These are phyloP conservation scores for Leonotis leonurus DNA, from an alignment of 257 asterid genomes.

Conservation along the genomic window DNA sequence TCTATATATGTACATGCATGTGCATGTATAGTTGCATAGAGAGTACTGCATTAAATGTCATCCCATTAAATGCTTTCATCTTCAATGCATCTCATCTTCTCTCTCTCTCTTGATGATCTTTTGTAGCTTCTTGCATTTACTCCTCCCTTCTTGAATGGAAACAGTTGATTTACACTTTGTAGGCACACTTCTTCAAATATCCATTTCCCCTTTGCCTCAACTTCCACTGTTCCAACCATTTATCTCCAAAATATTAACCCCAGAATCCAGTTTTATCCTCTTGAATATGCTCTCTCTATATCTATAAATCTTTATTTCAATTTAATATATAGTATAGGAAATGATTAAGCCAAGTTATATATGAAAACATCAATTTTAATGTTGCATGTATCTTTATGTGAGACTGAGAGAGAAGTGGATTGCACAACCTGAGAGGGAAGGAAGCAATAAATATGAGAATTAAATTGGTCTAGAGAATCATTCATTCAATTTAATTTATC, in stretches of 20 bases:
- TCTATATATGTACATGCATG: constrained; percentile 10
- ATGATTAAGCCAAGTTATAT: not conserved
- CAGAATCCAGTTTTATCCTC: not conserved
- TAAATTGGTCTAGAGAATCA: constrained; percentile 10
- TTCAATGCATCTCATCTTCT: constrained; percentile 19
- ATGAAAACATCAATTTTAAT: not conserved
- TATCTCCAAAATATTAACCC: not conserved
- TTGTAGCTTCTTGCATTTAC: constrained; percentile 33
- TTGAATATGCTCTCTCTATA: not conserved
- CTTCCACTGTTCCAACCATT: constrained; percentile 2
- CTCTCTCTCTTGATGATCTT: no score
- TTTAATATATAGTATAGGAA: not conserved
- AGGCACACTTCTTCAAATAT: constrained; percentile 12
- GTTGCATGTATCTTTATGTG: no score
- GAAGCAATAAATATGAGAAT: constrained; percentile 42
- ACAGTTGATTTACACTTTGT: not conserved
- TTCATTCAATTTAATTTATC: constrained; percentile 45
- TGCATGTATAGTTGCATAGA: constrained; percentile 16
- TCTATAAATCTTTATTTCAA: not conserved
- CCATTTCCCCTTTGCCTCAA: constrained; percentile 1
- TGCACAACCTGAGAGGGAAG: constrained; percentile 27
- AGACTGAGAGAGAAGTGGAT: constrained; percentile 15
- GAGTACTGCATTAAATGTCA: constrained; percentile 18
- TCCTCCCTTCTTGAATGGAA: constrained; percentile 12
- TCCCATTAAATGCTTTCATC: no score